These are phyloP conservation scores for Trichomonas gallinae DNA, from an alignment of 208 protist species.

Conservation along the genomic window DNA sequence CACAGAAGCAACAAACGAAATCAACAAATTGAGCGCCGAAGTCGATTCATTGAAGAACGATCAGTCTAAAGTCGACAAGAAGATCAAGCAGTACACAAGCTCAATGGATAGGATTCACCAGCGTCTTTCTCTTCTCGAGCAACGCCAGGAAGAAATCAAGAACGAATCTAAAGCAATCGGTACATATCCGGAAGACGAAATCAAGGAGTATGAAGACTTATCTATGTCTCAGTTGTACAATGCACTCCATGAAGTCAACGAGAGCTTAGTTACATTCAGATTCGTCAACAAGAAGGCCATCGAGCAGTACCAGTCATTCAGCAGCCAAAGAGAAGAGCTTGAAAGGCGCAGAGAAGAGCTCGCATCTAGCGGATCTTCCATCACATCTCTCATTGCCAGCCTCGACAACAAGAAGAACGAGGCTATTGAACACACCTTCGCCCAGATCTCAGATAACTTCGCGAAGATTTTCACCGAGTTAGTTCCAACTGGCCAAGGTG, in stretches of 20 bases:
- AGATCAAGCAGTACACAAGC: not conserved
- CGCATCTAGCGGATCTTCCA: not conserved
- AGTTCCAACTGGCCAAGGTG: not conserved
- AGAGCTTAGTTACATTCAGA: not conserved
- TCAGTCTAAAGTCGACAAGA: not conserved
- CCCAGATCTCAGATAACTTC: constrained; percentile 9
- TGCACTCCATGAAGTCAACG: not conserved
- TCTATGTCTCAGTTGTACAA: not conserved
- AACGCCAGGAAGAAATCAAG: not conserved
- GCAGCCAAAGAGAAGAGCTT: not conserved
- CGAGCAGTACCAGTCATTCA: not conserved
- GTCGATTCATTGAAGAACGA: not conserved
- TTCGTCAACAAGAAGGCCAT: constrained; percentile 16
- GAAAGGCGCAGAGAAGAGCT: not conserved
- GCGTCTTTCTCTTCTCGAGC: not conserved
- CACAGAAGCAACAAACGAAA: not conserved
- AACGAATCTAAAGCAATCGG: not conserved
- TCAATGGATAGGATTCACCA: not conserved
- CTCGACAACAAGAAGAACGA: not conserved
- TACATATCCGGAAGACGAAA: not conserved
- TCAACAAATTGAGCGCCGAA: not conserved
- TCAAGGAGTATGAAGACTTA: not conserved
- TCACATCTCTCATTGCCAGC: not conserved
- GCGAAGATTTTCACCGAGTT: not conserved
- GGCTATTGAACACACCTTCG: not conserved